phyloP scores from a whole-genome alignment of 352 stramenopile species.

The Globisporangium nagaii region DNA sequence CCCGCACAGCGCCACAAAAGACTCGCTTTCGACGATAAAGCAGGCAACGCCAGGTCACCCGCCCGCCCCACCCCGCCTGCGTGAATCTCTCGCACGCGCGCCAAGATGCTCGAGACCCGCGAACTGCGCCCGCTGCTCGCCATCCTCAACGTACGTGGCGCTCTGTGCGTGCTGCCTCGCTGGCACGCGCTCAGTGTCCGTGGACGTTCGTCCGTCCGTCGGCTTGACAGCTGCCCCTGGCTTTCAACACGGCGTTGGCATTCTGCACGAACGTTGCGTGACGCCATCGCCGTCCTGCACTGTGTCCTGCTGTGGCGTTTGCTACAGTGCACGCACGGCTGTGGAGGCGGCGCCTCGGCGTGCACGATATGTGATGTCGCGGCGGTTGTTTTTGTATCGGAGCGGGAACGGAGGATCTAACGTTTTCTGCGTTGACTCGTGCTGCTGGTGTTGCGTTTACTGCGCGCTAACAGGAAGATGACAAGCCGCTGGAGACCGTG shows the following conservation, averaged over 20 bases:
- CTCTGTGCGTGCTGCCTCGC: not conserved
- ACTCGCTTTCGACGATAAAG: constrained; percentile 7
- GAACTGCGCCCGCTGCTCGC: constrained; percentile 74
- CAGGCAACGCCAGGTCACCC: not conserved
- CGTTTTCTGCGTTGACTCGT: constrained; percentile 1
- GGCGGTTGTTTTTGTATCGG: not conserved
- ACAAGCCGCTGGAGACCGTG: constrained; percentile 79
- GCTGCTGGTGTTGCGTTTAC: not conserved
- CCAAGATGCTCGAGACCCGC: constrained; percentile 72
- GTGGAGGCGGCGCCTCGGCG: too few relatives aligned
- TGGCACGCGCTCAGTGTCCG: not conserved
- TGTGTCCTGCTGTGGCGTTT: too few relatives aligned
- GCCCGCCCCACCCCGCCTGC: not conserved
- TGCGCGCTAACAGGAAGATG: constrained; percentile 52
- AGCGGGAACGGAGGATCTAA: not conserved
- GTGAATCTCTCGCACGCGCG: not conserved
- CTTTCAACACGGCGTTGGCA: too few relatives aligned
- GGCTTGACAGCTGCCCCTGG: too few relatives aligned
- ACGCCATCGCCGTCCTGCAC: too few relatives aligned
- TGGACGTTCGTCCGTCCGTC: too few relatives aligned
- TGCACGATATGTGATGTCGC: too few relatives aligned
- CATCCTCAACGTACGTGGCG: constrained; percentile 72
- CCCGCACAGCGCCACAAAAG: constrained; percentile 11
- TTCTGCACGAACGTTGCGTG: too few relatives aligned
- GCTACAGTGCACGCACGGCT: too few relatives aligned